Evolutionary conservation across 2,329 filamentous ascomycete species (phyloP).

Genomic region (Ustulina deusta): DNA sequence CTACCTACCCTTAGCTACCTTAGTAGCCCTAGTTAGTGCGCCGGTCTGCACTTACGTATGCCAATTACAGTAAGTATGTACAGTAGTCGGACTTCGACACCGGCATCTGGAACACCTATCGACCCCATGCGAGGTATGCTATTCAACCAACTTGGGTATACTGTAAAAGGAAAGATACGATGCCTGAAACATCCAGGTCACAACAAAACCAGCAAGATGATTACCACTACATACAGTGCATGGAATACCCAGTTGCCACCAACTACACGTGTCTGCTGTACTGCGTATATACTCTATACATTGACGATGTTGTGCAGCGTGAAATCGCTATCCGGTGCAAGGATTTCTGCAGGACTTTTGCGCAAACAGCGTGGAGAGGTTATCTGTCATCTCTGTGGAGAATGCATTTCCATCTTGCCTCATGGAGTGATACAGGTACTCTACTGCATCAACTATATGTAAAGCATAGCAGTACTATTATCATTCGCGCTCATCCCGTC

Average conservation of each 20-base stretch:
- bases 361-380: constrained; percentile 11
- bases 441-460: no score
- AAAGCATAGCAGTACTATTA: neutral
- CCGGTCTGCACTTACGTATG: neutral
- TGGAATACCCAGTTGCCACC: neutral
- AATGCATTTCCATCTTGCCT: constrained; percentile 11
- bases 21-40: neutral
- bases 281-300: neutral
- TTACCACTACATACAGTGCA: neutral
- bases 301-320: constrained; percentile 30
- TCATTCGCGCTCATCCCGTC: no score
- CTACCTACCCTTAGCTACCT: neutral
- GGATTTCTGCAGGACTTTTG: constrained; percentile 22
- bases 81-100: no score
- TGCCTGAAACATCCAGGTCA: no score
- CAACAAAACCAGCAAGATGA: neutral
- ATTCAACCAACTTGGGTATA: no score
- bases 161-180: no score
- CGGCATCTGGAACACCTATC: no score
- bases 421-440: neutral
- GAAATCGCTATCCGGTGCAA: constrained; percentile 30
- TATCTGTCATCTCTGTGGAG: constrained; percentile 20
- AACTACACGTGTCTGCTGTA: neutral
- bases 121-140: no score
- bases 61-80: neutral